Evolutionary conservation across 2,329 filamentous ascomycete species (phyloP).

Genomic region (Colletotrichum camelliae): DNA sequence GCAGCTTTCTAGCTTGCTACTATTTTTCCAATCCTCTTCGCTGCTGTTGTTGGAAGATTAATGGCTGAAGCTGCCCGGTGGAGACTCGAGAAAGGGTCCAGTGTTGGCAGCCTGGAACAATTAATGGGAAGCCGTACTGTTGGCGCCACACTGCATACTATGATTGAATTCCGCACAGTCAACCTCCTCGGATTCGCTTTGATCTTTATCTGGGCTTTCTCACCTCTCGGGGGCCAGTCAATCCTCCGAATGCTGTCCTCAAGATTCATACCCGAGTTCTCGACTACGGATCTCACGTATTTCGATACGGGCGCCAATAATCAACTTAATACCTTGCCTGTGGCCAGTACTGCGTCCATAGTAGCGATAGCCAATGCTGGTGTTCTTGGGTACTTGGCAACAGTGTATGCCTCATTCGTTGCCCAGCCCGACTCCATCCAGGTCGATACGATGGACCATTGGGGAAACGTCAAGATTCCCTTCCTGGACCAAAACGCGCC

Average conservation of each 20-base stretch:
- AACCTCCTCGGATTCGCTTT: conserved; percentile 29
- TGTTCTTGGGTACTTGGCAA: not conserved
- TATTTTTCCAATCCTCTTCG: conserved; percentile 34
- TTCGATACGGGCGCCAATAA: not conserved
- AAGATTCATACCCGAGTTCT: not conserved
- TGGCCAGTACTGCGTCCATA: not conserved
- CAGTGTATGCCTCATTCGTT: conserved; percentile 22
- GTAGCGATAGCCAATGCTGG: not conserved
- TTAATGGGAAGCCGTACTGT: conserved; percentile 35
- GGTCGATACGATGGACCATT: conserved; percentile 25
- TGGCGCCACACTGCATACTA: conserved; percentile 28
- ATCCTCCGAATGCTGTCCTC: conserved; percentile 24
- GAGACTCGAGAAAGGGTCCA: conserved; percentile 31
- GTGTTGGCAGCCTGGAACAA: conserved; percentile 30
- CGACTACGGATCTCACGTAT: not conserved
- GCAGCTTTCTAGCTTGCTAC: conserved; percentile 20
- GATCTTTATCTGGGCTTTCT: conserved; percentile 32
- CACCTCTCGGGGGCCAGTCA: conserved; percentile 33
- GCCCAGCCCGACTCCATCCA: conserved; percentile 24
- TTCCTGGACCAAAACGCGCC: not conserved
- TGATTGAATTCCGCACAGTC: conserved; percentile 28
- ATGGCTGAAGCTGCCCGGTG: conserved; percentile 28
- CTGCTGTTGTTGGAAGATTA: conserved; percentile 29
- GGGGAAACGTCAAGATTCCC: conserved; percentile 33
- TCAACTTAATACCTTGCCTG: not conserved